Evolutionary conservation across 371 early-diverging fungal species (phyloP).

Genomic region (Rhizomucor pusillus): DNA sequence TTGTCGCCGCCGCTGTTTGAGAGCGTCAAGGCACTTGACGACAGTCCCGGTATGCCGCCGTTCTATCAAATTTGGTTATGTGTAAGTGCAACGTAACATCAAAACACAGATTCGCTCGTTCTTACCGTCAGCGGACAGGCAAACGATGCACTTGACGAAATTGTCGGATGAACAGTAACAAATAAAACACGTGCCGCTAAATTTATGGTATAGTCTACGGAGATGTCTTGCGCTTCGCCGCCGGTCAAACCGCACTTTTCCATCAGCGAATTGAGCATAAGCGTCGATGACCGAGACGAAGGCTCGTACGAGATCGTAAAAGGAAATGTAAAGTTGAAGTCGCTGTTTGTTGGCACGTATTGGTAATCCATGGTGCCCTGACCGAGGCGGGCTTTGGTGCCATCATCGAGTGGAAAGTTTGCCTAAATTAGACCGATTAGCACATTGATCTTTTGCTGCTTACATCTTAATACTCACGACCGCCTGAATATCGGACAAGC

Average conservation of each 20-base stretch:
- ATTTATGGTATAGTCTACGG: conserved; percentile 31
- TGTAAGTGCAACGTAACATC: not conserved
- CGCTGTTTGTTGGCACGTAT: conserved; percentile 34
- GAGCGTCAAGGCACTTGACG: not conserved
- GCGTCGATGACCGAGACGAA: conserved; percentile 24
- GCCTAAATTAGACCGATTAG: conserved; percentile 29
- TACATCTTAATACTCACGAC: conserved; percentile 23
- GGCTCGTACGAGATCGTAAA: conserved; percentile 45
- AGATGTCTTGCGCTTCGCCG: conserved; percentile 23
- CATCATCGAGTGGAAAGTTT: conserved; percentile 33
- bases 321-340: conserved; percentile 45
- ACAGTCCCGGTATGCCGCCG: conserved; percentile 5
- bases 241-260: conserved; percentile 45
- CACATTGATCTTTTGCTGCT: not conserved
- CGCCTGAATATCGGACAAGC: conserved; percentile 32
- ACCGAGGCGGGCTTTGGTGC: conserved; percentile 24
- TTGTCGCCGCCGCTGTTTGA: not conserved
- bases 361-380: conserved; percentile 40
- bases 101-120: not conserved
- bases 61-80: not conserved
- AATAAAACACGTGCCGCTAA: conserved; percentile 35
- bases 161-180: conserved; percentile 35
- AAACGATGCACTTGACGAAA: conserved; percentile 29
- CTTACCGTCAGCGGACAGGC: conserved; percentile 41
- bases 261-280: conserved; percentile 42